Conservation (phyloP, 495 filamentous ascomycete species). For the Podospora pseudoanserina region DNA sequence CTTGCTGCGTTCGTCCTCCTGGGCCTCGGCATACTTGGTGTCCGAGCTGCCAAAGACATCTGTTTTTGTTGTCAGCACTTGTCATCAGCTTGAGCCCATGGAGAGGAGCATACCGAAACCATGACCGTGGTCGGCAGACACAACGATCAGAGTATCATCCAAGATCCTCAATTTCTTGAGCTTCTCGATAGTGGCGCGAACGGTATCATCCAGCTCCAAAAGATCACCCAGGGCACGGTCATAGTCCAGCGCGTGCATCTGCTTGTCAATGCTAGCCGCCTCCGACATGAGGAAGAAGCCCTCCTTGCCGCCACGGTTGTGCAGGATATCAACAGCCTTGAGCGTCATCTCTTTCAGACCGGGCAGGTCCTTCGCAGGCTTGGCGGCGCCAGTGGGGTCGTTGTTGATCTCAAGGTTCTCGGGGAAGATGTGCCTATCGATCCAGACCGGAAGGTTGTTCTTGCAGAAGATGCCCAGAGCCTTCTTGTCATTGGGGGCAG, state of each 20-base stretch:
- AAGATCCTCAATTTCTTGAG: slow-evolving; percentile 54
- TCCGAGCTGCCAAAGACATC: slow-evolving; percentile 48
- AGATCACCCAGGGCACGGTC: slow-evolving; percentile 72
- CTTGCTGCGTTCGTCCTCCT: slow-evolving; percentile 59
- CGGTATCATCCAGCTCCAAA: slow-evolving; percentile 71
- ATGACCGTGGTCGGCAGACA: slow-evolving; percentile 75
- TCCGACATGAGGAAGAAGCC: slow-evolving; percentile 78
- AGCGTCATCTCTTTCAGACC: slow-evolving; percentile 79
- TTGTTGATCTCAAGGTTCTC: slow-evolving; percentile 59
- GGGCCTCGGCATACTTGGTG: slow-evolving; percentile 57
- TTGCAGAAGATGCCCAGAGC: slow-evolving; percentile 67
- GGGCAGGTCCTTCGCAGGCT: slow-evolving; percentile 61
- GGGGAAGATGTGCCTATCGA: slow-evolving; percentile 68
- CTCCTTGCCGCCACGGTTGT: slow-evolving; percentile 56
- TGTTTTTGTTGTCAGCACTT: neutral
- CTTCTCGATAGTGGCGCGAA: slow-evolving; percentile 61
- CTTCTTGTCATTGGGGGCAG: slow-evolving; percentile 49
- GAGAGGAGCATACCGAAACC: slow-evolving; percentile 50
- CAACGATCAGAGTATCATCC: slow-evolving; percentile 64
- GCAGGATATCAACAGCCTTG: slow-evolving; percentile 69
- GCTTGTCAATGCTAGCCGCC: slow-evolving; percentile 73
- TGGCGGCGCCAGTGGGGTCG: slow-evolving; percentile 55
- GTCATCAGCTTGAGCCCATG: neutral
- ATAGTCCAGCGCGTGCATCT: slow-evolving; percentile 74
- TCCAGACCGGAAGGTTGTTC: slow-evolving; percentile 64